Conservation (phyloP, 108 stramenopile genomes). For the Chaetoceros muelleri region DNA sequence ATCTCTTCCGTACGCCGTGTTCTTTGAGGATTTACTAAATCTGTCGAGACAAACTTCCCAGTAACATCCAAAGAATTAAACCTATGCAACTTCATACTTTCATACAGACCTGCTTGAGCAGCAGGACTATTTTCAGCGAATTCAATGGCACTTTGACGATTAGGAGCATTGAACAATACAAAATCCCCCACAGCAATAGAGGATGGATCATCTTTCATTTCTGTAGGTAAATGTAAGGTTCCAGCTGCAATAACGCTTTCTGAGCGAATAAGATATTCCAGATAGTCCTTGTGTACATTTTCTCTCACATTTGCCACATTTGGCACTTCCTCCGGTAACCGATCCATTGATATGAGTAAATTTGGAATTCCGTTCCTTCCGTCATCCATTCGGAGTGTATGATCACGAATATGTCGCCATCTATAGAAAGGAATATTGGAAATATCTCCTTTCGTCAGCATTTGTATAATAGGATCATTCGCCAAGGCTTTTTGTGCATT, state of each 20-base stretch:
- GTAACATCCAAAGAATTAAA: constrained; percentile 73
- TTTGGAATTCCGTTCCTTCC: constrained; percentile 62
- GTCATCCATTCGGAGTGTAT: constrained; percentile 62
- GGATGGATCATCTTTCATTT: constrained; percentile 57
- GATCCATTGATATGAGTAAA: constrained; percentile 55
- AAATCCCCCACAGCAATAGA: constrained; percentile 58
- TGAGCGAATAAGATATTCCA: constrained; percentile 69
- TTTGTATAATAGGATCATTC: constrained; percentile 55
- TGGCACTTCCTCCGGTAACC: constrained; percentile 25
- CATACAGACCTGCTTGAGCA: constrained; percentile 57
- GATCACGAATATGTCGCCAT: constrained; percentile 80
- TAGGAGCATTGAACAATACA: constrained; percentile 67
- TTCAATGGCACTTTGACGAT: constrained; percentile 62
- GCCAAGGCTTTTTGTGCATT: constrained; percentile 46
- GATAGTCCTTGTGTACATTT: constrained; percentile 27
- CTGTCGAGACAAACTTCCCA: constrained; percentile 73
- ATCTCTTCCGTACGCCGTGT: constrained; percentile 50
- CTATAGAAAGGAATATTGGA: constrained; percentile 56
- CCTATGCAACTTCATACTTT: constrained; percentile 58
- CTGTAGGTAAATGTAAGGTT: constrained; percentile 58
- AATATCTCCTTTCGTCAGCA: constrained; percentile 42
- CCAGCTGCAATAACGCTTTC: constrained; percentile 63
- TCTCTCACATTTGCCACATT: constrained; percentile 28
- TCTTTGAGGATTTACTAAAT: constrained; percentile 33
- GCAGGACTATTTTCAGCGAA: constrained; percentile 70